These are phyloP conservation scores for Rasamsonia emersonii DNA, from an alignment of 2,329 filamentous ascomycete species.

Conservation along the genomic window DNA sequence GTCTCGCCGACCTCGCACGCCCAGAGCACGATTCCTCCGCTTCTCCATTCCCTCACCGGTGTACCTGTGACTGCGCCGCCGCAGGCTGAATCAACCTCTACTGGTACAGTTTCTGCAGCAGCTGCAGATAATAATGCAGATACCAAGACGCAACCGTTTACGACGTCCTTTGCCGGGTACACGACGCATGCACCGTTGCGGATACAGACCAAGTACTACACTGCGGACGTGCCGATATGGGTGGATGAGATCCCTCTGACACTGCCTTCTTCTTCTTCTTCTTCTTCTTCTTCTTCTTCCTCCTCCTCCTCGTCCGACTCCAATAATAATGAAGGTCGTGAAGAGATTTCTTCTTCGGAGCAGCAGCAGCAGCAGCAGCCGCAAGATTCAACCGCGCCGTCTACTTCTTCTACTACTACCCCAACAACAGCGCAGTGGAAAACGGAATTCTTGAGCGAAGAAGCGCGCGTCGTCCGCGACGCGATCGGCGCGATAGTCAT, in stretches of 20 bases:
- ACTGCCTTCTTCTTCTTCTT: neutral
- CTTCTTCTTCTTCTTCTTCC: neutral
- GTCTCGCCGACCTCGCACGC: constrained; percentile 30
- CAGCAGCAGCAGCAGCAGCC: too few species aligned
- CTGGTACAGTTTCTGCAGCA: neutral
- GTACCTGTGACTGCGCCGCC: constrained; percentile 17
- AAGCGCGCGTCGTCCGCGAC: constrained; percentile 36
- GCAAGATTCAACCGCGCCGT: neutral
- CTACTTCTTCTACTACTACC: constrained; percentile 5
- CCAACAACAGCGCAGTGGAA: constrained; percentile 25
- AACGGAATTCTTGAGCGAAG: constrained; percentile 31
- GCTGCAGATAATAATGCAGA: neutral
- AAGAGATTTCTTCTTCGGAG: too few species aligned
- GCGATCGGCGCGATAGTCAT: constrained; percentile 37
- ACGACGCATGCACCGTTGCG: constrained; percentile 36
- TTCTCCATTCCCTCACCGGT: constrained; percentile 30
- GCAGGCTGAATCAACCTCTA: constrained; percentile 9
- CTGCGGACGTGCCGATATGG: constrained; percentile 37
- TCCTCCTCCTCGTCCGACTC: neutral
- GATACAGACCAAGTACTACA: constrained; percentile 37
- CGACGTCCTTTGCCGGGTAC: constrained; percentile 36
- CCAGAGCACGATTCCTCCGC: constrained; percentile 25
- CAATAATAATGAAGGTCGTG: neutral
- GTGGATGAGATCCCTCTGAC: constrained; percentile 38
- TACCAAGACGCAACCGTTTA: constrained; percentile 6